These are phyloP conservation scores for Reticulascus tulasneorum DNA, from an alignment of 2,329 filamentous ascomycete species.

Conservation along the genomic window DNA sequence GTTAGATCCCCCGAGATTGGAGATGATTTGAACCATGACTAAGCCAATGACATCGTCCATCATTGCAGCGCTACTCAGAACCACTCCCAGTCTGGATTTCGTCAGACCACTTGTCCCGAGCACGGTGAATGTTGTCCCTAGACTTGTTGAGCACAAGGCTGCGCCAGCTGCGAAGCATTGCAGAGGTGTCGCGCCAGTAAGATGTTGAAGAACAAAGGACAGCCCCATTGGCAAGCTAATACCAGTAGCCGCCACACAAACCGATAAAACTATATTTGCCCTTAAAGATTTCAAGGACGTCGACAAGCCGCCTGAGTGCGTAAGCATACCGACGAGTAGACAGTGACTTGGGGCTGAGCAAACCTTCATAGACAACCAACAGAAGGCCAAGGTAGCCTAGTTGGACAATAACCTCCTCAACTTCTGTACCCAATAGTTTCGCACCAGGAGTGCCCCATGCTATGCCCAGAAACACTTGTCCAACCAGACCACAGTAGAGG, in stretches of 20 bases:
- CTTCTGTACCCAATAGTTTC: constrained; percentile 49
- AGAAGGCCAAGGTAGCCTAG: constrained; percentile 72
- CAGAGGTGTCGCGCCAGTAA: constrained; percentile 47
- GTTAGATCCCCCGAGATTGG: constrained; percentile 56
- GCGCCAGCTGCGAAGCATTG: constrained; percentile 72
- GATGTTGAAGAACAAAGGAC: constrained; percentile 54
- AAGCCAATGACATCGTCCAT: constrained; percentile 77
- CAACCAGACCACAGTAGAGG: constrained; percentile 67
- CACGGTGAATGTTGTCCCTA: constrained; percentile 65
- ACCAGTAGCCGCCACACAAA: constrained; percentile 61
- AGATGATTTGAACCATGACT: constrained; percentile 73
- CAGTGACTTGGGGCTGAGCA: neutral
- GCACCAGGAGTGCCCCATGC: constrained; percentile 65
- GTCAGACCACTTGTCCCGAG: constrained; percentile 38
- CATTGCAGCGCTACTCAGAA: constrained; percentile 72
- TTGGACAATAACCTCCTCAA: constrained; percentile 55
- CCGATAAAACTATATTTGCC: constrained; percentile 57
- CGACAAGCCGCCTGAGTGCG: constrained; percentile 48
- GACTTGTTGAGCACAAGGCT: constrained; percentile 67
- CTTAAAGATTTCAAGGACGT: constrained; percentile 51
- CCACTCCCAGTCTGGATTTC: constrained; percentile 48
- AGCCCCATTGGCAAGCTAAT: constrained; percentile 60
- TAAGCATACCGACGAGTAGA: neutral
- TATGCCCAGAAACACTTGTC: constrained; percentile 67
- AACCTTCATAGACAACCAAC: constrained; percentile 67